phyloP scores from a whole-genome alignment of 2,329 filamentous ascomycete genomes.

The Penicillium sclerotiorum region DNA sequence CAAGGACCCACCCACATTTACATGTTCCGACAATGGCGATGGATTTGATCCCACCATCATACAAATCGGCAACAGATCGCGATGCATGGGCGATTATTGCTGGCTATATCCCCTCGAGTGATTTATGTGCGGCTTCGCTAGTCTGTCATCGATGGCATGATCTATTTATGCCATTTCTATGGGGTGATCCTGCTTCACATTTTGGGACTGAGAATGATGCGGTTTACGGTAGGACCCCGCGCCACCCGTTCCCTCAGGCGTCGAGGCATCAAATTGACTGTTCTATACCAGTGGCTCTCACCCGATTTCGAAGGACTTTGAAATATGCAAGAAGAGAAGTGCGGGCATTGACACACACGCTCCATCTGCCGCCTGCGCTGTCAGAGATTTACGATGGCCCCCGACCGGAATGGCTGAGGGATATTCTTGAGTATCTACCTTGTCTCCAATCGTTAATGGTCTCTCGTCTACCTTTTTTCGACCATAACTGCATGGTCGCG shows the following conservation, averaged over 20 bases:
- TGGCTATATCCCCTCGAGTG: constrained; percentile 57
- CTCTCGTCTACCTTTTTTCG: constrained; percentile 62
- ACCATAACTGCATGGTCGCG: constrained; percentile 59
- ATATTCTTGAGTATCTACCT: constrained; percentile 61
- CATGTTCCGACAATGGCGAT: constrained; percentile 36
- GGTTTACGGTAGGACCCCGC: constrained; percentile 52
- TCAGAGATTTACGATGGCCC: constrained; percentile 64
- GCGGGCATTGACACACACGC: constrained; percentile 61
- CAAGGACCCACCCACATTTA: no score
- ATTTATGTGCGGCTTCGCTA: constrained; percentile 58
- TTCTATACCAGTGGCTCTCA: constrained; percentile 54
- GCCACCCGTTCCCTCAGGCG: not conserved
- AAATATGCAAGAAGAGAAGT: constrained; percentile 56
- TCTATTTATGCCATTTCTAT: constrained; percentile 62
- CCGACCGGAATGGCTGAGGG: constrained; percentile 60
- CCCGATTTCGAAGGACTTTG: constrained; percentile 60
- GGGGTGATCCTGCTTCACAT: constrained; percentile 65
- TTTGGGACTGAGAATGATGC: constrained; percentile 63
- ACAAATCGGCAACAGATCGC: constrained; percentile 57
- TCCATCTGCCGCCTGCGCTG: constrained; percentile 62
- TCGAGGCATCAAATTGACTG: constrained; percentile 15
- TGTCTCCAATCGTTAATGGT: constrained; percentile 63
- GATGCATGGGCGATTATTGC: constrained; percentile 61
- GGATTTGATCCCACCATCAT: constrained; percentile 63
- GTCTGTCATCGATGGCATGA: constrained; percentile 61